Base-by-base conservation (phyloP, 2,329 filamentous ascomycete species). In the Fusarium pseudonygamai region DNA sequence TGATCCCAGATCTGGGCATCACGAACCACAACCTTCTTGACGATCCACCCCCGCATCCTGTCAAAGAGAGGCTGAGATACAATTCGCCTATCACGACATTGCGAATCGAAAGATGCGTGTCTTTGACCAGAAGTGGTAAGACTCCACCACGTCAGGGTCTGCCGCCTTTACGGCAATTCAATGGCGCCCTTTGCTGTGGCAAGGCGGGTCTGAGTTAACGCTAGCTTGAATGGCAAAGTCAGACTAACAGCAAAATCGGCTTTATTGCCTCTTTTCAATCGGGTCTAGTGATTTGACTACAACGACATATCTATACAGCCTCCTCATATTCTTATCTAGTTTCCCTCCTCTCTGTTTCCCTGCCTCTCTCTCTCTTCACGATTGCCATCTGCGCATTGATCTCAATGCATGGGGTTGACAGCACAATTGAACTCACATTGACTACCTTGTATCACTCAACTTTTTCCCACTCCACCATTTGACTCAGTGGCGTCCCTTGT, bases 31-130 rank as follows among this genome's bases (percentile, higher is more conserved):
- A 45, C 45, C 42, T 53, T 43, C 55, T 66, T 42, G 58, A 64
- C 52, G 75, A 70, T 77, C 75, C 73, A 76, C 75, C 75, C 75
- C 75, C 75, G 69, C 75, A 74, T 69, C 67, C 42, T 37, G 40
- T 56, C 58, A 46, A 55, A 40, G 34, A 40, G 52, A 58, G 65
- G 50, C 46, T 39, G 65, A 74, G 71, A 59, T 65, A 40, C 47
- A 61, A 37, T 30, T 26, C 42, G 36, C 70, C 57, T 55, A 67
- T 62, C 55, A 69, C 49, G 60, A 59, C 43, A 42, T 47, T 36
- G 36, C 40, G 39, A 42, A 60, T 55, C 58, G 32, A 65, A 70
- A 65, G 43, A 59, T 69, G 67, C 52, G 57, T 36, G 52, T 65
- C 67, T 69, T 69, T 69, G 59, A 70, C 67, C 66, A 47, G 36